Evolutionary conservation across 768 basidiomycete species (phyloP), one percentile per base, ranked within the genome.

Genomic region (Tylopilus sp.): DNA sequence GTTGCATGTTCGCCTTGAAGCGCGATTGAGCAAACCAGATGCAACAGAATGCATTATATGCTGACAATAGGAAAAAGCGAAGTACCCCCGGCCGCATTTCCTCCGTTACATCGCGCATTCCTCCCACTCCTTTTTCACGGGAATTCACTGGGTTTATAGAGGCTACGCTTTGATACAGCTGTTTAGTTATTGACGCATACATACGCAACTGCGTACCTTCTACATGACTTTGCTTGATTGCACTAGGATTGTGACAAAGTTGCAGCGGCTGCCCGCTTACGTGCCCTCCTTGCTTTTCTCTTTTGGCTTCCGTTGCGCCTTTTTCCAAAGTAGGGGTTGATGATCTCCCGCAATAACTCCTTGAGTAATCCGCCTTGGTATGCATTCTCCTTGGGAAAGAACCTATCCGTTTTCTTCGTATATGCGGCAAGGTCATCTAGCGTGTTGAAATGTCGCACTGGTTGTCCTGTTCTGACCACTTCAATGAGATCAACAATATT

Each of bases 1-100:
- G 20, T 64, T 81, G n/a, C 57, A 71, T 40, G 75, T 61, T 0
- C 72, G 76, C 8, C 59, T 81, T 11, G 80, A 81, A 57, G 78
- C 75, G 2, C 65, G 67, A 23, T 63, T 81, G 15, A 68, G 57
- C 15, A 73, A 69, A 47, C 67, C 77, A 1, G 50, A 50, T 18
- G 64, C 68, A 23, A 50, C 65, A 17, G 76, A 78, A 2, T 79
- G 36, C n/a, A n/a, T 36, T n/a, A 18, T 36, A 36, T 36, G 36
- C 10, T 36, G 36, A 36, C 50, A 18, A 17, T 18, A 28, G 15
- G 31, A 18, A 20, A 0, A 26, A 28, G 21, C 9, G 28, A 12
- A 26, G 18, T 18, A 23, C 10, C 15, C 4, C 12, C 11, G 3
- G 35, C 35, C 8, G 8, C 17, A 17, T 35, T 15, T 35, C 33